These are phyloP conservation scores for Trypanosoma caninum DNA, from an alignment of 208 protist genomes.

Conservation along the genomic window DNA sequence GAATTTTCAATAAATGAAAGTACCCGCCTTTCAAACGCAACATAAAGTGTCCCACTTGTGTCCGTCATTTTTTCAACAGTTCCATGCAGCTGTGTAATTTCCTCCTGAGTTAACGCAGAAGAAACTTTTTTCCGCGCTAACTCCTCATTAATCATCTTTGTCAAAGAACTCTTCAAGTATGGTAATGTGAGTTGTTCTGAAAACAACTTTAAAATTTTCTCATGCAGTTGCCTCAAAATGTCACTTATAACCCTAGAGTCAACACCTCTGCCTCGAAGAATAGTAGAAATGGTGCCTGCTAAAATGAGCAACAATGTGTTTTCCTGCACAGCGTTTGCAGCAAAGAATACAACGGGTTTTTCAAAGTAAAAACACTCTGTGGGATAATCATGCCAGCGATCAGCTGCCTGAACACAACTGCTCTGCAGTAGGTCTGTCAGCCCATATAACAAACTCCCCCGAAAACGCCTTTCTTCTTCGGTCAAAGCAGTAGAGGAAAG, in stretches of 20 bases:
- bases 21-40: conserved; percentile 67
- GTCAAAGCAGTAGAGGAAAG: conserved; percentile 35
- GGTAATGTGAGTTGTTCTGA: conserved; percentile 49
- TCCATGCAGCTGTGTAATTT: conserved; percentile 37
- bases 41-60: conserved; percentile 62
- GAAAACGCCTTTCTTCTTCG: conserved; percentile 46
- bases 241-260: conserved; percentile 31
- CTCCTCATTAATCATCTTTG: conserved; percentile 35
- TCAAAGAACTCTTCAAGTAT: conserved; percentile 54
- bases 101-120: conserved; percentile 34
- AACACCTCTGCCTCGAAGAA: conserved; percentile 46
- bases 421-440: conserved; percentile 59
- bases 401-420: conserved; percentile 31
- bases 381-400: conserved; percentile 71
- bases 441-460: conserved; percentile 53
- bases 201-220: conserved; percentile 47
- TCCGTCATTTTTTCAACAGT: conserved; percentile 84
- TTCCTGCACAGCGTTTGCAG: conserved; percentile 81
- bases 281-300: conserved; percentile 61
- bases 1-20: conserved; percentile 29
- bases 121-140: conserved; percentile 21
- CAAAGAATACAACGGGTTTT: conserved; percentile 65
- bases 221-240: conserved; percentile 49
- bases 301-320: conserved; percentile 61
- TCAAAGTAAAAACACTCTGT: conserved; percentile 81